Conservation (phyloP, 257 asterid genomes). For the Lycium barbarum region DNA sequence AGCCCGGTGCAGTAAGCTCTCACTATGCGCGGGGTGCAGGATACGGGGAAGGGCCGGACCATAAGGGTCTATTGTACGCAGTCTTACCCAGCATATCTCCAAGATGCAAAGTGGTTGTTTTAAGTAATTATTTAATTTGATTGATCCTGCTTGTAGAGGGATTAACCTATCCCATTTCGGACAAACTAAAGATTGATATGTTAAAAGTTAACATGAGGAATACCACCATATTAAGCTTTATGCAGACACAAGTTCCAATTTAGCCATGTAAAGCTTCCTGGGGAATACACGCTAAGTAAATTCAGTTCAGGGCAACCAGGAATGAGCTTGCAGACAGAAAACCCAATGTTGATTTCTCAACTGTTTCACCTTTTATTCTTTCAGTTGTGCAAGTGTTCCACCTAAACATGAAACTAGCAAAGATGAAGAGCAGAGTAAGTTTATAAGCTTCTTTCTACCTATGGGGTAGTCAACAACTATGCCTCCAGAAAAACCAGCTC, state of each 20-base stretch:
- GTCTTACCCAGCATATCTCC: no score
- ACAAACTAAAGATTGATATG: neutral
- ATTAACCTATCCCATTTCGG: neutral
- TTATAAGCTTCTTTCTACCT: slow-evolving; percentile 51
- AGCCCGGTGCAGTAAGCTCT: no score
- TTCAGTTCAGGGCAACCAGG: neutral
- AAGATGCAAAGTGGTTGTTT: neutral
- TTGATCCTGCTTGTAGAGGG: neutral
- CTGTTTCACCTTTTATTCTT: slow-evolving; percentile 2
- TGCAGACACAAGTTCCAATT: neutral
- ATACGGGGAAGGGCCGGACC: no score
- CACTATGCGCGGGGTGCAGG: no score
- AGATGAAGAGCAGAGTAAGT: slow-evolving; percentile 14
- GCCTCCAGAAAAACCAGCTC: slow-evolving; percentile 95
- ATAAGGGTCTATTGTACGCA: no score
- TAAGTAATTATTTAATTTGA: neutral
- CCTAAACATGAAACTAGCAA: neutral
- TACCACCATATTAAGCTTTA: neutral
- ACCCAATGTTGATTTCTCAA: neutral
- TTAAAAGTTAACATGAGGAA: neutral
- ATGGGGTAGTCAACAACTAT: slow-evolving; percentile 88
- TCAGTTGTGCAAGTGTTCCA: neutral
- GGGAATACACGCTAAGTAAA: neutral
- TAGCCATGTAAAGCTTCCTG: neutral
- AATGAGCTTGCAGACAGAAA: neutral